A percentile compares a stretch with the other conserved stretches of the same genome.
Evolutionary conservation across 2,329 filamentous ascomycete species (phyloP).

Genomic region (Phialophora chinensis): DNA sequence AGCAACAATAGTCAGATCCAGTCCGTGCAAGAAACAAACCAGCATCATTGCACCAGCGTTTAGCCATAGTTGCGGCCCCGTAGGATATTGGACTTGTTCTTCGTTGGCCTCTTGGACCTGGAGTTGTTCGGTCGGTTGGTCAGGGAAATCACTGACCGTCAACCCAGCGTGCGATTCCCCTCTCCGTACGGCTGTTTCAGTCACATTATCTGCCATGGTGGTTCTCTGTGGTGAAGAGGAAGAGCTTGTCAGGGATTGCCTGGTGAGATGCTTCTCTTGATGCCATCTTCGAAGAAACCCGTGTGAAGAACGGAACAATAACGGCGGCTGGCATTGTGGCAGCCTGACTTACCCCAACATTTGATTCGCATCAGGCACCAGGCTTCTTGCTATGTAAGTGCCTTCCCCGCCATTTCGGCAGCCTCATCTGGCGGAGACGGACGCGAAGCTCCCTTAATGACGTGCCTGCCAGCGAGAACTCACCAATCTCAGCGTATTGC

Average conservation of each 20-base stretch:
- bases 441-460: neutral
- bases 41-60: conserved; percentile 3
- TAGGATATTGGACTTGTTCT: conserved; percentile 17
- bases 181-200: neutral
- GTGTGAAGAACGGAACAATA: neutral
- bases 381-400: neutral
- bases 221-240: neutral
- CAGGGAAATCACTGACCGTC: neutral
- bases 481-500: neutral
- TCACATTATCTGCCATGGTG: neutral
- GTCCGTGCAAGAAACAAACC: conserved; percentile 17
- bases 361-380: neutral
- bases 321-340: neutral
- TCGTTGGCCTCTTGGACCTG: conserved; percentile 18
- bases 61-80: conserved; percentile 12
- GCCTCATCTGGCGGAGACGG: neutral
- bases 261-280: neutral
- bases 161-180: neutral
- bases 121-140: conserved; percentile 15
- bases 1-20: conserved; percentile 42
- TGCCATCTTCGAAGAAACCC: neutral
- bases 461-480: neutral
- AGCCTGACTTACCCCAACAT: neutral
- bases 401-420: neutral
- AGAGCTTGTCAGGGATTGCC: neutral